Base-by-base conservation (phyloP, 176 grass and related monocot genomes). In the Saccharum officinarum region DNA sequence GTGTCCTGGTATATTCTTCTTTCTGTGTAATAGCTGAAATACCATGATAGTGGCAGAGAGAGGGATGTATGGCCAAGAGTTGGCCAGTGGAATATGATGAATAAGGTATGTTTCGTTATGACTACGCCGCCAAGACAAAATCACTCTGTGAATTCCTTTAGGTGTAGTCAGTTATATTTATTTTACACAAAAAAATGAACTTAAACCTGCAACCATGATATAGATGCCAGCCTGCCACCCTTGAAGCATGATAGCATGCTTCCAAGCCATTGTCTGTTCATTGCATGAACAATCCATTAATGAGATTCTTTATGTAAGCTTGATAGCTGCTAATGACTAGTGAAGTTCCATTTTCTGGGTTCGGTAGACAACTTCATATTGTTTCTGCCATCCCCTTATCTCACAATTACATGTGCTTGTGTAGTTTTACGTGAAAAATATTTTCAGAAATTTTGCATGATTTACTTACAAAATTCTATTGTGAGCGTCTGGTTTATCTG, bases 31-130 rank as follows among this genome's bases (percentile, higher is more conserved):
- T 85, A 98, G 95, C 91, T 98, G 66, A 98, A 98, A 75, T 98
- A 98, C 80, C 91, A 92, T 90, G 95, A 95, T 45, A 95, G 87
- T 61, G 95, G 95, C 38, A 98, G 85, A 83, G 93, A 95, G 80
- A 95, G 85, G 87, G 92, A 98, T 90, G 94, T 94, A 45, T 85
- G 88, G 73, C 95, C 95, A 54, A 98, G 89, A 84, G 74, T 98
- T n/a, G 95, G 93, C 42, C 93, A 95, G 41, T 98, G 95, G 95
- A 98, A 98, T 49, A 98, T 98, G 95, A 95, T 92, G 91, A 92
- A 98, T 54, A 98, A 98, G 92, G 95, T 98, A 89, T 26, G 36
- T 2, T 59, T 84, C 26, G 12, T n/a, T 49, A 25, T 73, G 45
- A 80, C 30, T 40, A 6, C 11, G 33, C 76, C 14, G 49, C 47